Evolutionary conservation across 1,284 basidiomycete species (phyloP).

Genomic region (Puccinia sorghi): DNA sequence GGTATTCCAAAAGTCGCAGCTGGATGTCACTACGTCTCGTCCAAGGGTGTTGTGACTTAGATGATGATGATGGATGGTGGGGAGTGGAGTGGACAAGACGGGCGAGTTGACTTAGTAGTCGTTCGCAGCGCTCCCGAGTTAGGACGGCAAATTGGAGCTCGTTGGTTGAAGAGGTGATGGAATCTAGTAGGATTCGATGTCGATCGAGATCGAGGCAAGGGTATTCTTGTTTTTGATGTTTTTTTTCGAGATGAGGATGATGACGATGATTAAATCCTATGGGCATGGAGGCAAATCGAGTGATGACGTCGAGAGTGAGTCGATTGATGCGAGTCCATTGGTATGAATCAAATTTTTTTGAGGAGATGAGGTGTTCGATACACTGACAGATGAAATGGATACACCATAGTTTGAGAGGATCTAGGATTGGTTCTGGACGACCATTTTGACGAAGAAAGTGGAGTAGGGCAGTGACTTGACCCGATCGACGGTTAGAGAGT

Average conservation of each 20-base stretch:
- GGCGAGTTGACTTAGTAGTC: constrained; percentile 31
- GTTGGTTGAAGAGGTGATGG: not conserved
- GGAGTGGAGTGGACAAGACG: not conserved
- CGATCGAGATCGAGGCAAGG: constrained; percentile 12
- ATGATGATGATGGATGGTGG: not conserved
- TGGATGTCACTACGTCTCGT: not conserved
- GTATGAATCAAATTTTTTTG: not conserved
- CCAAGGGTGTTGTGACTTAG: not conserved
- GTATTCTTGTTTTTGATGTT: not conserved
- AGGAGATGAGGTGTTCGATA: not conserved
- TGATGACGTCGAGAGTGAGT: constrained; percentile 34
- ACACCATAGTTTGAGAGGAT: constrained; percentile 2
- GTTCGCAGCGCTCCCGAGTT: constrained; percentile 18
- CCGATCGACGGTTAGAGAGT: constrained; percentile 10
- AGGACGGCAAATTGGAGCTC: constrained; percentile 23
- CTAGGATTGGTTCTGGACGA: constrained; percentile 1
- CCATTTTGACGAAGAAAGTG: constrained; percentile 10
- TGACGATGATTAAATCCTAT: not conserved
- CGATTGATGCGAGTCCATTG: constrained; percentile 24
- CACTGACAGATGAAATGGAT: constrained; percentile 21
- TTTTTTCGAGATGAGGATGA: too few relatives aligned
- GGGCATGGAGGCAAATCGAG: constrained; percentile 30
- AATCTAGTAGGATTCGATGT: constrained; percentile 5
- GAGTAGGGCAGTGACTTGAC: constrained; percentile 30
- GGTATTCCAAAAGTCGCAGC: constrained; percentile 21